These are phyloP conservation scores for Dactylellina parvicollis DNA, from an alignment of 2,329 filamentous ascomycete genomes.

Conservation along the genomic window DNA sequence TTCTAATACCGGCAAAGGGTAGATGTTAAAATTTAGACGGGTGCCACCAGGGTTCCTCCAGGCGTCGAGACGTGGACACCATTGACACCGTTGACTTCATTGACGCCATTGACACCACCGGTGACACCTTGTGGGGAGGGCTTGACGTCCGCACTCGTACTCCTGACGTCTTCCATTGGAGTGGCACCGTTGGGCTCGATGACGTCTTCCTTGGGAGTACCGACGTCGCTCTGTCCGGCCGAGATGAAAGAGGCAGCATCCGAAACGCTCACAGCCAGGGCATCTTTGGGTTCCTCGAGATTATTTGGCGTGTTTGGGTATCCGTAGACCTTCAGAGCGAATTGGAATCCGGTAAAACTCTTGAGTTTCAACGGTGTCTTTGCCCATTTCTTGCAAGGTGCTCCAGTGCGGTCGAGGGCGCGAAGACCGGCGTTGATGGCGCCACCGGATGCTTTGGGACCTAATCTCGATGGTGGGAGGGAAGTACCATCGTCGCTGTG, in stretches of 20 bases:
- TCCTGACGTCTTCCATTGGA: conserved; percentile 47
- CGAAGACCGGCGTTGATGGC: conserved; percentile 97
- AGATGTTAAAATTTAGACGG: conserved; percentile 9
- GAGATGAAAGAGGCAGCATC: conserved; percentile 45
- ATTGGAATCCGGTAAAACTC: conserved; percentile 51
- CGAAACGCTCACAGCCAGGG: conserved; percentile 11
- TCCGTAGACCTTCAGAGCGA: conserved; percentile 41
- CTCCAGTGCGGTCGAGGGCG: conserved; percentile 88
- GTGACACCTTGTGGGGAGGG: neutral
- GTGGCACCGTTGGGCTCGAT: conserved; percentile 15
- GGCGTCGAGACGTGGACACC: conserved; percentile 38
- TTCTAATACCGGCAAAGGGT: neutral
- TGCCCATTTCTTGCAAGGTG: conserved; percentile 75
- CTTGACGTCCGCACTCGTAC: conserved; percentile 34
- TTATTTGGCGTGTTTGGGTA: neutral
- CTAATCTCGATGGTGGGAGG: conserved; percentile 76
- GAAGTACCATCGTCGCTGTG: conserved; percentile 64
- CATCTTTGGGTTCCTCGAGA: conserved; percentile 32
- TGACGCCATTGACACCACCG: conserved; percentile 19
- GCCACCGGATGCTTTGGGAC: conserved; percentile 94
- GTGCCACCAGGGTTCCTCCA: conserved; percentile 28
- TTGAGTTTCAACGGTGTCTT: conserved; percentile 37
- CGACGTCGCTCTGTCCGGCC: conserved; percentile 32
- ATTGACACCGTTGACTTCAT: conserved; percentile 11
- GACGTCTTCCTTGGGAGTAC: conserved; percentile 43